Conservation (phyloP, 768 basidiomycete genomes). For the Amanita fuliginea region DNA sequence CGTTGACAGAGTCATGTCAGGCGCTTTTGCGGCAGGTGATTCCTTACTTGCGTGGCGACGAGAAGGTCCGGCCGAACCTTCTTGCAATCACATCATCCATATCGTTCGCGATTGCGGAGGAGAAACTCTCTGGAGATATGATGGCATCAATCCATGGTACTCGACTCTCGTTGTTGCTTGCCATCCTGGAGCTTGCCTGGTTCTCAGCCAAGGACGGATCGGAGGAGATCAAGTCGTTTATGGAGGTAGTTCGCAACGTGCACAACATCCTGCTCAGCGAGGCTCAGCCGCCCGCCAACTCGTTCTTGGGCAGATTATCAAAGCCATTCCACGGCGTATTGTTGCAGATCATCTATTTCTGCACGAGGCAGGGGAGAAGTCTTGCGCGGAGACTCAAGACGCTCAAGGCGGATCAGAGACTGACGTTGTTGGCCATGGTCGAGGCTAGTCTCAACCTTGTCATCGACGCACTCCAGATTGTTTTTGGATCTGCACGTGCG, state of each 20-base stretch:
- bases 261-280: slow-evolving; percentile 62
- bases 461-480: slow-evolving; percentile 53
- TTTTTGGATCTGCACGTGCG: slow-evolving; percentile 53
- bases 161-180: slow-evolving; percentile 61
- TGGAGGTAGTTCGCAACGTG: slow-evolving; percentile 49
- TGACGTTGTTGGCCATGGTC: slow-evolving; percentile 47
- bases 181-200: slow-evolving; percentile 74
- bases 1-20: slow-evolving; percentile 72
- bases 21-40: slow-evolving; percentile 52
- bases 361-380: slow-evolving; percentile 48
- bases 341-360: slow-evolving; percentile 75
- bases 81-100: slow-evolving; percentile 50
- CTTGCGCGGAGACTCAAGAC: slow-evolving; percentile 36
- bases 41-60: slow-evolving; percentile 54
- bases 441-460: slow-evolving; percentile 55
- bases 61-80: slow-evolving; percentile 41
- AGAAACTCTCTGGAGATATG: slow-evolving; percentile 71
- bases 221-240: slow-evolving; percentile 45
- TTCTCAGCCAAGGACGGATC: slow-evolving; percentile 49
- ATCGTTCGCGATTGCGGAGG: slow-evolving; percentile 55
- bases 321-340: slow-evolving; percentile 72
- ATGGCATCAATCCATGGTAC: slow-evolving; percentile 74
- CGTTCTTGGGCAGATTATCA: slow-evolving; percentile 54
- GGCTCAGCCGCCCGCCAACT: slow-evolving; percentile 60
- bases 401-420: slow-evolving; percentile 48